A percentile compares a stretch with the other conserved stretches of the same genome.
Conservation (phyloP, 2,329 filamentous ascomycete genomes). For the Hypoxylon sp. region DNA sequence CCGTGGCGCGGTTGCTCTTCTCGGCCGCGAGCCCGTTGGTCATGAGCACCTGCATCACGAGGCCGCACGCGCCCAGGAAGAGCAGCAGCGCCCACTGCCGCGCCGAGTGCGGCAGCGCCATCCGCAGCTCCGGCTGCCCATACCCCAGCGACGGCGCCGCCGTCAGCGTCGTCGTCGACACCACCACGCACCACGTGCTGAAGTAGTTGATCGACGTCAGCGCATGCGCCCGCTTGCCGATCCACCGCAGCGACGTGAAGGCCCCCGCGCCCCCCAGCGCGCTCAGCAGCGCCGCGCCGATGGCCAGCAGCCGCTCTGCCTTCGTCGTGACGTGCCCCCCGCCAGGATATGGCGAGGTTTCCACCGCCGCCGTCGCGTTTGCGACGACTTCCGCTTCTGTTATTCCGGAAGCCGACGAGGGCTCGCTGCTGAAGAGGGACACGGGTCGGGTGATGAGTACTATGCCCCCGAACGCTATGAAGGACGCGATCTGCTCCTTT, state of each 20-base stretch:
- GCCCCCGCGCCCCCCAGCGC: conserved; percentile 79
- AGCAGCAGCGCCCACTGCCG: conserved; percentile 72
- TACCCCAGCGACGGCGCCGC: conserved; percentile 54
- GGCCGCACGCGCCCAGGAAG: conserved; percentile 76
- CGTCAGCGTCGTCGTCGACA: conserved; percentile 68
- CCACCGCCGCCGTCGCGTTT: conserved; percentile 22
- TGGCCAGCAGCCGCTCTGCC: conserved; percentile 72
- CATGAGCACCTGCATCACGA: conserved; percentile 85
- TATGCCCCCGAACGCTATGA: conserved; percentile 80
- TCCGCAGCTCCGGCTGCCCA: conserved; percentile 51
- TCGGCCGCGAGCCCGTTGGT: conserved; percentile 79
- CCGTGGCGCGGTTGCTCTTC: conserved; percentile 65
- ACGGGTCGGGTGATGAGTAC: conserved; percentile 80
- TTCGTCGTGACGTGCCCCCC: conserved; percentile 58
- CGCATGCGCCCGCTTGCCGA: conserved; percentile 80
- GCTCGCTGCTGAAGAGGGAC: conserved; percentile 47
- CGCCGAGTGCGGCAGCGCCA: conserved; percentile 51
- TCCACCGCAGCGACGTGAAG: conserved; percentile 78
- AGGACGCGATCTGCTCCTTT: conserved; percentile 76
- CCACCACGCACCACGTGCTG: conserved; percentile 71
- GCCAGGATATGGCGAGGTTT: conserved; percentile 34
- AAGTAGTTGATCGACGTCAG: conserved; percentile 91
- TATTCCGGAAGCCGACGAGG: conserved; percentile 22
- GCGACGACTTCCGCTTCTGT: conserved; percentile 33
- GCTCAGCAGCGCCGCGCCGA: conserved; percentile 76